These are phyloP conservation scores for Carpinus viminea DNA, from an alignment of 306 rosid species.

Conservation along the genomic window DNA sequence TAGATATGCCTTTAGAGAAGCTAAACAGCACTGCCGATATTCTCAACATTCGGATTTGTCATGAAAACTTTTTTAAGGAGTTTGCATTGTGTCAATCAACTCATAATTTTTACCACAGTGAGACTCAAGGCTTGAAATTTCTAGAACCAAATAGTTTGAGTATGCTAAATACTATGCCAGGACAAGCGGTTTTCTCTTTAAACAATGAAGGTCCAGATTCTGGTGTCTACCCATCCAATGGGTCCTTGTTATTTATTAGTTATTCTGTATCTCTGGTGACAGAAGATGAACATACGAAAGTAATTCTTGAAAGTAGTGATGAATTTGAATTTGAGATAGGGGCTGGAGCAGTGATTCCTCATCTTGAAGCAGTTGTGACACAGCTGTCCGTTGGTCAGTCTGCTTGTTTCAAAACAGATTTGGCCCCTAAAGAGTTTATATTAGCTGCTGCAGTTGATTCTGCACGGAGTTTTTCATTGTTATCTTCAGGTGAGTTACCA, in stretches of 20 bases:
- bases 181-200: conserved; percentile 27
- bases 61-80: conserved; percentile 38
- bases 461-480: conserved; percentile 45
- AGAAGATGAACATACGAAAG: conserved; percentile 44
- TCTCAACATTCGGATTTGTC: conserved; percentile 48
- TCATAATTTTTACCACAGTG: conserved; percentile 39
- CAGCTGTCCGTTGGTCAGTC: conserved; percentile 83
- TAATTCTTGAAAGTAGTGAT: conserved; percentile 64
- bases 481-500: conserved; percentile 73
- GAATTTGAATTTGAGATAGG: conserved; percentile 93
- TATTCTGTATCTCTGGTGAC: conserved; percentile 62
- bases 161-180: conserved; percentile 26
- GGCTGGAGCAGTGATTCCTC: conserved; percentile 57
- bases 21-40: conserved; percentile 44
- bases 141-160: conserved; percentile 31
- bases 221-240: conserved; percentile 72
- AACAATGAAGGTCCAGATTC: conserved; percentile 76
- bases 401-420: conserved; percentile 51
- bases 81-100: conserved; percentile 43
- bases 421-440: conserved; percentile 61
- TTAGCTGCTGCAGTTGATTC: conserved; percentile 71
- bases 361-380: conserved; percentile 69
- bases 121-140: conserved; percentile 33
- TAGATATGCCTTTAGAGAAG: conserved; percentile 41
- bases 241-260: conserved; percentile 64